A percentile compares a stretch with the other conserved stretches of the same genome.
Conservation (phyloP, 352 stramenopile genomes). For the Phytophthora sp. region DNA sequence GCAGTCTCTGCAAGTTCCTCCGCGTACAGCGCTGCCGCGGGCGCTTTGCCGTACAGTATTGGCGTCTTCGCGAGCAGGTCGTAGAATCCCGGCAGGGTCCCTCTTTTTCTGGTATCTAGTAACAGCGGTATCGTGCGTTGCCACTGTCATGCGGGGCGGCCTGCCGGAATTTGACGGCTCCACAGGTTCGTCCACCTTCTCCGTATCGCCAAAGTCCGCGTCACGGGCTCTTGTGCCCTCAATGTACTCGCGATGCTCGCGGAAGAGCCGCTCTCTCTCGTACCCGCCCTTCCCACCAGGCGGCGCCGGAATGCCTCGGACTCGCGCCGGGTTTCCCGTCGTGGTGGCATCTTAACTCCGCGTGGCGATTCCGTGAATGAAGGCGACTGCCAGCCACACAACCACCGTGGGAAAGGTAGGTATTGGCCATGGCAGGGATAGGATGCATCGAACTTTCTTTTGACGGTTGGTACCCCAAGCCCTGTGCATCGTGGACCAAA, state of each 20-base stretch:
- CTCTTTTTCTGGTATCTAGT: background rate
- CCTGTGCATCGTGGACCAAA: conserved; percentile 8
- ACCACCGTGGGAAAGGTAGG: conserved; percentile 2
- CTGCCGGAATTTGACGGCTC: background rate
- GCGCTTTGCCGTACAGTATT: background rate
- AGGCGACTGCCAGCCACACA: conserved; percentile 1
- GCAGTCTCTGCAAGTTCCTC: background rate
- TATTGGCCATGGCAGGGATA: conserved; percentile 6
- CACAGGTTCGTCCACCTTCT: background rate
- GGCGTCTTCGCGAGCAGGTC: background rate
- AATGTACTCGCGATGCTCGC: background rate
- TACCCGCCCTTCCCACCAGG: background rate
- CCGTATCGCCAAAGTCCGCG: background rate
- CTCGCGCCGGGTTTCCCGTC: background rate
- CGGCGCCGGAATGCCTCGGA: background rate
- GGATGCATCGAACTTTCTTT: conserved; percentile 15
- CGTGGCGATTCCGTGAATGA: conserved; percentile 6
- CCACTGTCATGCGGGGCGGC: background rate
- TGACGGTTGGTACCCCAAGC: conserved; percentile 5
- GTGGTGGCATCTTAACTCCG: background rate
- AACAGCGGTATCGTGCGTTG: background rate
- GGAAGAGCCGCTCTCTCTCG: background rate
- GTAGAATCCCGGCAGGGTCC: background rate
- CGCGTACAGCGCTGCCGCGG: background rate
- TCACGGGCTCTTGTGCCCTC: background rate